phyloP scores from a whole-genome alignment of 140 eudicot genomes.

The Cichorium intybus region DNA sequence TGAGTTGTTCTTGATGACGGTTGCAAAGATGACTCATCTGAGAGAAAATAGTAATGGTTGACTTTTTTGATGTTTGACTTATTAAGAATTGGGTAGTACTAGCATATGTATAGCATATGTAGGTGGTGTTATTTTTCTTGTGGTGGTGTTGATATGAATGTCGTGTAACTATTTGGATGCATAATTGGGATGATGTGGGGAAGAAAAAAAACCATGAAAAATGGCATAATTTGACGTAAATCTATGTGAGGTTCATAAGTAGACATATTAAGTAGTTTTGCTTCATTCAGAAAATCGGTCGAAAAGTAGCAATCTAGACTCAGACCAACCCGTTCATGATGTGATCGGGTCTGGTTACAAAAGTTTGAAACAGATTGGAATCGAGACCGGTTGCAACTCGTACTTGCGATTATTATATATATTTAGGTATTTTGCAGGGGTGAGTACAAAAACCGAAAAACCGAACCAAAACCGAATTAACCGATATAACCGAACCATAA shows the following conservation, averaged over 20 bases:
- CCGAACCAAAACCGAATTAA: too few species aligned
- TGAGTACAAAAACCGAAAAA: too few species aligned
- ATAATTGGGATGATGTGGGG: conserved; percentile 19
- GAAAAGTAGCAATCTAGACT: neutral
- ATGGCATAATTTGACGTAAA: conserved; percentile 9
- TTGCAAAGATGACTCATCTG: conserved; percentile 11
- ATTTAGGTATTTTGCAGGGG: too few species aligned
- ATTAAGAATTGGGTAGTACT: conserved; percentile 36
- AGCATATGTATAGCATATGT: too few species aligned
- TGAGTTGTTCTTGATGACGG: conserved; percentile 20
- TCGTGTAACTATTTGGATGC: conserved; percentile 30
- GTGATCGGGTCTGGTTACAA: neutral
- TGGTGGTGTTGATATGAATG: conserved; percentile 35
- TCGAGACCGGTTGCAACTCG: neutral
- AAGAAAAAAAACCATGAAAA: conserved; percentile 1
- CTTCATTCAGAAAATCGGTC: neutral
- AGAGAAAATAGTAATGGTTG: conserved; percentile 24
- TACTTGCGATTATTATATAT: too few species aligned
- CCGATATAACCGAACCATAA: too few species aligned
- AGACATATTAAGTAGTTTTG: neutral
- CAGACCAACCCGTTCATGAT: neutral
- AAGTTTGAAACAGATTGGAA: neutral
- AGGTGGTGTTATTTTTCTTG: conserved; percentile 15
- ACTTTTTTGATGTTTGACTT: conserved; percentile 26
- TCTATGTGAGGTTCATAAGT: neutral